Evolutionary conservation across 2,329 filamentous ascomycete genomes (phyloP).

Genomic region (Cordyceps pruinosa): DNA sequence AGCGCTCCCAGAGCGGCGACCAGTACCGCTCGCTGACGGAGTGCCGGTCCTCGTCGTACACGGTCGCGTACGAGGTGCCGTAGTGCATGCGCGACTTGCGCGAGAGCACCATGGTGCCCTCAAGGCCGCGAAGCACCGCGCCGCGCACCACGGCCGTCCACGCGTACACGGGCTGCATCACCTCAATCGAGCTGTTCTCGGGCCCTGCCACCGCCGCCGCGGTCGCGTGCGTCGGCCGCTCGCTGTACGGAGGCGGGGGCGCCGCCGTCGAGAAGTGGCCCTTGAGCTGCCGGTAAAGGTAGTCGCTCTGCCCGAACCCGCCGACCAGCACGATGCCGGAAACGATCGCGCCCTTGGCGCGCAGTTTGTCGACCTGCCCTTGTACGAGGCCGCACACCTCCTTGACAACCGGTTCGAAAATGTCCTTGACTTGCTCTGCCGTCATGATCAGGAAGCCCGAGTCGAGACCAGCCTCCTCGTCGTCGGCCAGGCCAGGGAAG

Average conservation of each 20-base stretch:
- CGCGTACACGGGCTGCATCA: slow-evolving; percentile 75
- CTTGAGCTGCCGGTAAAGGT: slow-evolving; percentile 65
- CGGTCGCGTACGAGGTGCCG: slow-evolving; percentile 73
- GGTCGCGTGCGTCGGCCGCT: slow-evolving; percentile 60
- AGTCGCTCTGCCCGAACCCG: slow-evolving; percentile 74
- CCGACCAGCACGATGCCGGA: slow-evolving; percentile 75
- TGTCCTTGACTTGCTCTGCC: slow-evolving; percentile 61
- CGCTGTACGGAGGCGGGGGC: slow-evolving; percentile 58
- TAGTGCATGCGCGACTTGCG: slow-evolving; percentile 70
- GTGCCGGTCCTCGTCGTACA: slow-evolving; percentile 71
- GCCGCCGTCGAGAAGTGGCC: slow-evolving; percentile 55
- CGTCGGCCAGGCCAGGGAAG: slow-evolving; percentile 68
- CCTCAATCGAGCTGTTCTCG: slow-evolving; percentile 62
- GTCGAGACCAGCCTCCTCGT: slow-evolving; percentile 67
- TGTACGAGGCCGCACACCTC: slow-evolving; percentile 62
- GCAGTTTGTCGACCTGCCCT: slow-evolving; percentile 58
- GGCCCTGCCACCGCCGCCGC: slow-evolving; percentile 40
- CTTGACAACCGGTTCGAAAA: slow-evolving; percentile 69
- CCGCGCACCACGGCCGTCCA: slow-evolving; percentile 77
- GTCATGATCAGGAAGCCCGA: slow-evolving; percentile 70
- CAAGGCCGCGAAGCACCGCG: slow-evolving; percentile 65
- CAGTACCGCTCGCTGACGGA: slow-evolving; percentile 68
- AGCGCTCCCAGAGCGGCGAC: slow-evolving; percentile 72
- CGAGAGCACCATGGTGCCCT: slow-evolving; percentile 73
- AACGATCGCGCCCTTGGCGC: slow-evolving; percentile 54